Conservation (phyloP, 352 stramenopile genomes). For the Blastocystis sp. region DNA sequence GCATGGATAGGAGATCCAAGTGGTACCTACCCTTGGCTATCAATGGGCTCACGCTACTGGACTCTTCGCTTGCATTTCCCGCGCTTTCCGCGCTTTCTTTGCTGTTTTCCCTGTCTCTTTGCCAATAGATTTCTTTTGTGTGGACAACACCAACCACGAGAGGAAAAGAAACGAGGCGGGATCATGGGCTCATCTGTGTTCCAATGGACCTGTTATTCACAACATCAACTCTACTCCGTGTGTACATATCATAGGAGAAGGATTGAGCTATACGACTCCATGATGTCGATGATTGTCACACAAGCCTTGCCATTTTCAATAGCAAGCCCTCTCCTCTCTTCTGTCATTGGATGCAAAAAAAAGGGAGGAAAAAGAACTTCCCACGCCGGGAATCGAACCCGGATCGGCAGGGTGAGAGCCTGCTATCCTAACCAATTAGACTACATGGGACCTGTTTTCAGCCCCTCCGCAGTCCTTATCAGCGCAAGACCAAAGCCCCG, state of each 20-base stretch:
- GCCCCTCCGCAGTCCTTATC: background rate
- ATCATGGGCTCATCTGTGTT: too few species aligned
- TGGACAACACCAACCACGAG: too few species aligned
- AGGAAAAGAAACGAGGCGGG: too few species aligned
- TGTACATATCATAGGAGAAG: too few species aligned
- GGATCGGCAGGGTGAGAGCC: conserved; percentile 67
- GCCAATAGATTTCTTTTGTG: too few species aligned
- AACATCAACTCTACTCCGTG: too few species aligned
- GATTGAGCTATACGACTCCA: too few species aligned
- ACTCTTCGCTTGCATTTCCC: background rate
- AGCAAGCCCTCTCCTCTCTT: too few species aligned
- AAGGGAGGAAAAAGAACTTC: conserved; percentile 43
- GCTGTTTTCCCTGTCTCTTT: too few species aligned
- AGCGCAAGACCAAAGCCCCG: background rate
- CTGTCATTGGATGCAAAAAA: background rate
- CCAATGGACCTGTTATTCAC: too few species aligned
- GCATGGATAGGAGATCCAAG: background rate
- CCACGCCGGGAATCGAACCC: conserved; percentile 66
- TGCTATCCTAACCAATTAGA: conserved; percentile 69
- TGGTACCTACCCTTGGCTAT: background rate
- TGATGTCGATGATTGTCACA: too few species aligned
- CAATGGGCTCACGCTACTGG: background rate
- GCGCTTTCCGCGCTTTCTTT: background rate
- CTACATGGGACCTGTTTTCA: conserved; percentile 50
- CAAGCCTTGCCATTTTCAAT: too few species aligned